These are phyloP conservation scores for Blastobotrys elegans DNA, from an alignment of 1,139 yeast species.

Conservation along the genomic window DNA sequence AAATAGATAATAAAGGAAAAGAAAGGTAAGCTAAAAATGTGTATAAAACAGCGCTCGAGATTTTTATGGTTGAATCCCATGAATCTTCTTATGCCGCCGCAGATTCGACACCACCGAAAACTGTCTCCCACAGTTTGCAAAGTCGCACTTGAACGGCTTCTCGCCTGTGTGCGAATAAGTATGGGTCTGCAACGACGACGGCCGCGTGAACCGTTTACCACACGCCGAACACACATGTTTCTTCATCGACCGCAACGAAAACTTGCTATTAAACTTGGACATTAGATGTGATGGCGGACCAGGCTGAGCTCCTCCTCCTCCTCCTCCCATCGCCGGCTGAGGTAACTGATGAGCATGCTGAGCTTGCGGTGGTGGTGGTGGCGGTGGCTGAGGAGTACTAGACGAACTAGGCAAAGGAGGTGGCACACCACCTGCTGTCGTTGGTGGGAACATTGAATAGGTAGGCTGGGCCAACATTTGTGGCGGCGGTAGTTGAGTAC, in stretches of 20 bases:
- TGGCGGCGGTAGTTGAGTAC: constrained; percentile 14
- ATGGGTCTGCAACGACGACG: constrained; percentile 76
- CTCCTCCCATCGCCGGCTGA: background rate
- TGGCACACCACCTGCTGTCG: constrained; percentile 1
- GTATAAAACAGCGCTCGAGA: background rate
- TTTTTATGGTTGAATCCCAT: constrained; percentile 18
- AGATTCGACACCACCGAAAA: constrained; percentile 78
- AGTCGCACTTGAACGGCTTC: constrained; percentile 67
- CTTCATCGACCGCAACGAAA: constrained; percentile 25
- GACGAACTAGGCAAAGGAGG: background rate
- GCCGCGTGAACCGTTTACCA: constrained; percentile 71
- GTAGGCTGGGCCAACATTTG: constrained; percentile 11
- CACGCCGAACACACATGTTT: constrained; percentile 58
- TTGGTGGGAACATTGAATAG: constrained; percentile 8
- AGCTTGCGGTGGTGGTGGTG: background rate
- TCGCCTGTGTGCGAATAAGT: constrained; percentile 84
- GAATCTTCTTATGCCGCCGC: constrained; percentile 70
- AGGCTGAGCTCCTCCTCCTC: background rate
- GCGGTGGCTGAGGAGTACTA: constrained; percentile 1
- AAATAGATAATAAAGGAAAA: background rate
- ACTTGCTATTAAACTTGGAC: constrained; percentile 29
- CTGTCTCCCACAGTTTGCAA: constrained; percentile 61
- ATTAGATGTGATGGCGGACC: constrained; percentile 27
- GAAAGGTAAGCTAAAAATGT: background rate
- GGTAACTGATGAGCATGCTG: background rate